Evolutionary conservation across 2,329 filamentous ascomycete species (phyloP).

Genomic region (Mariannaea sp.): DNA sequence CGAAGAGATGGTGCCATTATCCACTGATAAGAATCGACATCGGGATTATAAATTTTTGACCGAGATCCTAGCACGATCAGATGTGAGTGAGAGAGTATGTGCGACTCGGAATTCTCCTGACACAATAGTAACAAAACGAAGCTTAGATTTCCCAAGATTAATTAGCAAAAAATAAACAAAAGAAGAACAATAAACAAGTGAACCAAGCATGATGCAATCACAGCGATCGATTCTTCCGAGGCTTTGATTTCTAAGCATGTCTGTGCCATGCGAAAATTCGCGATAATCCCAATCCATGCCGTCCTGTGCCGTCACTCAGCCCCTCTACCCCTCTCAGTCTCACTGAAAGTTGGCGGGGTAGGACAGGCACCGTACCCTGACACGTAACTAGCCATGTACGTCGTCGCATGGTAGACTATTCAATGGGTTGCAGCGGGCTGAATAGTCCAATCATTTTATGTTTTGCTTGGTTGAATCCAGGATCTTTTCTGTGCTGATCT

Average conservation of each 20-base stretch:
- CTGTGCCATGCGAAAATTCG: slow-evolving; percentile 12
- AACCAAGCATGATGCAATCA: neutral
- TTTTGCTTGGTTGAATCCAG: no score
- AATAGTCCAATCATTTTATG: neutral
- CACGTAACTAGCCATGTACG: no score
- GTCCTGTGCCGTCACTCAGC: neutral
- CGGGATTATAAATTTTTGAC: no score
- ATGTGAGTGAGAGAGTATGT: no score
- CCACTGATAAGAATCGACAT: no score
- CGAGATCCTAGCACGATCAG: no score
- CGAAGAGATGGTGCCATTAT: no score
- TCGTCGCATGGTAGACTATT: no score
- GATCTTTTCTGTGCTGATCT: no score
- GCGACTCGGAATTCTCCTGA: no score
- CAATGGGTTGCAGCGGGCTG: slow-evolving; percentile 3
- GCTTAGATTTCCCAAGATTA: neutral
- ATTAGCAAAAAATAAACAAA: neutral
- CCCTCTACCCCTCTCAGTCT: slow-evolving; percentile 1
- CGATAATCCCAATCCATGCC: slow-evolving; percentile 12
- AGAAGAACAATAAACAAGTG: no score
- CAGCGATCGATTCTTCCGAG: neutral
- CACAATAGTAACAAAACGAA: no score
- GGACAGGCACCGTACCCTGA: neutral
- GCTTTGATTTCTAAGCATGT: neutral
- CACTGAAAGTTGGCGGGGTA: slow-evolving; percentile 13